phyloP scores from a whole-genome alignment of 164 flowering plant genomes.

The Vitis riparia region DNA sequence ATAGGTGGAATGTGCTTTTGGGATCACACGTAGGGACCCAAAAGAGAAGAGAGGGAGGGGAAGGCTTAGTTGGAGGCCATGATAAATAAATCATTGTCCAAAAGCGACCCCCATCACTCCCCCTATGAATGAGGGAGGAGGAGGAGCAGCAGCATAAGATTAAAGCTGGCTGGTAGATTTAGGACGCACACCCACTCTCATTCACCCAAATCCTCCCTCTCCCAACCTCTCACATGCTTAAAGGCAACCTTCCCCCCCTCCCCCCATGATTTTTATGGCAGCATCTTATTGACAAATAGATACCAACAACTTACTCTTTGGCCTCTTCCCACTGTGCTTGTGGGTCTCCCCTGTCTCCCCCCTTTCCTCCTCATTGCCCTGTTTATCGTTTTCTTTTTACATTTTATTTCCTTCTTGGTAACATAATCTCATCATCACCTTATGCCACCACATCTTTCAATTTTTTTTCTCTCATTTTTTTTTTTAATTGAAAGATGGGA shows the following conservation, averaged over 20 bases:
- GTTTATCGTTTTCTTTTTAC: too few species aligned
- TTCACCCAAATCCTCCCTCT: background rate
- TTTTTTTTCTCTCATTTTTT: too few species aligned
- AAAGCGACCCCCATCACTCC: background rate
- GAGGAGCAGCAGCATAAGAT: background rate
- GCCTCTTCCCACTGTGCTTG: background rate
- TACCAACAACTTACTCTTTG: background rate
- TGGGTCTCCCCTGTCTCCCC: background rate
- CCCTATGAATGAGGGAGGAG: background rate
- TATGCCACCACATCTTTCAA: too few species aligned
- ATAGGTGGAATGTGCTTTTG: background rate
- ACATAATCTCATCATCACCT: too few species aligned
- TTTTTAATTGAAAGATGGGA: too few species aligned
- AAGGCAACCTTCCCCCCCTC: background rate
- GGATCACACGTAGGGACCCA: background rate
- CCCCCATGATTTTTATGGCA: background rate
- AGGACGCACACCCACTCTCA: background rate
- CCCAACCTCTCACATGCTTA: conserved; percentile 3
- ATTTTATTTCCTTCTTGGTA: too few species aligned
- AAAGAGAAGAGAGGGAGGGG: background rate
- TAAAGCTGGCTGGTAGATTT: background rate
- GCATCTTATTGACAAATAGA: background rate
- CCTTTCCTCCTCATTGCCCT: too few species aligned
- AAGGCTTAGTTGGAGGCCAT: conserved; percentile 20
- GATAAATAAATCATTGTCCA: conserved; percentile 16